phyloP scores from a whole-genome alignment of 2,329 filamentous ascomycete species.

The Fusarium miscanthi region DNA sequence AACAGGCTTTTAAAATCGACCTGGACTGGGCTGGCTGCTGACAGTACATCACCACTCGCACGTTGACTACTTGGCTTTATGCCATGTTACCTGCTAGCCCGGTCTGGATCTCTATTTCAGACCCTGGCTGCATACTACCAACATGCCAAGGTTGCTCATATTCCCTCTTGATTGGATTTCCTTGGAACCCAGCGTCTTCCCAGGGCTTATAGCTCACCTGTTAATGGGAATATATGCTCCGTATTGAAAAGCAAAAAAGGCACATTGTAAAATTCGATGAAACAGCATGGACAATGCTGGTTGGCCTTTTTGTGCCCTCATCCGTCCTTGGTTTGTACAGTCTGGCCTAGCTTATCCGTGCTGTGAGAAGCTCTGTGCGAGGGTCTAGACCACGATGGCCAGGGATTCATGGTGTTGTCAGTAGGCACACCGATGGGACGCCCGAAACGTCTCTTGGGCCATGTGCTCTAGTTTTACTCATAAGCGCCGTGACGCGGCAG shows the following conservation, averaged over 20 bases:
- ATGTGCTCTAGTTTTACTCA: slow-evolving; percentile 1
- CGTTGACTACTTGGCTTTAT: slow-evolving; percentile 14
- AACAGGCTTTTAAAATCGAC: slow-evolving; percentile 31
- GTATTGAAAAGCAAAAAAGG: slow-evolving; percentile 10
- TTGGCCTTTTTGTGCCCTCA: not conserved
- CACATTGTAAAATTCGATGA: slow-evolving; percentile 10
- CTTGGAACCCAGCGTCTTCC: not conserved
- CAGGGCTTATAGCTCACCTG: slow-evolving; percentile 11
- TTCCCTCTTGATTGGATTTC: slow-evolving; percentile 15
- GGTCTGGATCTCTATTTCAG: slow-evolving; percentile 37
- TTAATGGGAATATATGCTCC: slow-evolving; percentile 15
- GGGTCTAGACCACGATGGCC: slow-evolving; percentile 27
- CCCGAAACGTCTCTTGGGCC: not conserved
- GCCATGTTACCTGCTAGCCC: slow-evolving; percentile 17
- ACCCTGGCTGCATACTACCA: slow-evolving; percentile 32
- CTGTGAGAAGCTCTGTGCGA: slow-evolving; percentile 5
- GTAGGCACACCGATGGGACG: slow-evolving; percentile 5
- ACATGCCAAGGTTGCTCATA: slow-evolving; percentile 28
- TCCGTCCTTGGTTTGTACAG: slow-evolving; percentile 12
- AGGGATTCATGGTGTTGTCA: slow-evolving; percentile 10
- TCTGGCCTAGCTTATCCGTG: slow-evolving; percentile 15
- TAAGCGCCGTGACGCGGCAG: slow-evolving; percentile 18
- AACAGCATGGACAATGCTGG: not conserved
- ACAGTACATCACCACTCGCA: not conserved
- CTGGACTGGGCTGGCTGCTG: slow-evolving; percentile 16